Evolutionary conservation across 805 yeast genomes (phyloP).

Genomic region (Blastobotrys peoriensis): DNA sequence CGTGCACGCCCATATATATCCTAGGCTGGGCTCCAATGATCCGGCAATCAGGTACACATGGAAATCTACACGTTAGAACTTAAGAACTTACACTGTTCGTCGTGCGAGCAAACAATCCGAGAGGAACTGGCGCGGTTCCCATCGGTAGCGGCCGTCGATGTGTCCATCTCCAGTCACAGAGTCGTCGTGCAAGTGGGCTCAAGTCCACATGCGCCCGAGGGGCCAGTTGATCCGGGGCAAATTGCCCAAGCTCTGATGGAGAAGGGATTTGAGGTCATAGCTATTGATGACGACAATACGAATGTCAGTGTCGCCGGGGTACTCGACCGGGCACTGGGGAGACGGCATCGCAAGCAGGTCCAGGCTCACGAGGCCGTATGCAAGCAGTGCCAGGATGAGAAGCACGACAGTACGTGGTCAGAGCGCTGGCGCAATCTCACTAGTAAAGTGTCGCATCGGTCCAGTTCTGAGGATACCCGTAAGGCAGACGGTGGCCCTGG

Average conservation of each 20-base stretch:
- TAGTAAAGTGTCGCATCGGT: neutral
- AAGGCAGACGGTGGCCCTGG: neutral
- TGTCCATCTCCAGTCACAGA: constrained; percentile 24
- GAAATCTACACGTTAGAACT: constrained; percentile 23
- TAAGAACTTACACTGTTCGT: constrained; percentile 50
- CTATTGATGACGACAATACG: constrained; percentile 11
- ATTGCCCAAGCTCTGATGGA: constrained; percentile 14
- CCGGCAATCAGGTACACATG: no score
- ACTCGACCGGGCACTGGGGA: constrained; percentile 1
- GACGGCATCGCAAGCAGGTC: constrained; percentile 4
- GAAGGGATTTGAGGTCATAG: constrained; percentile 23
- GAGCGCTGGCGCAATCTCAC: no score
- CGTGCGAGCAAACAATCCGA: constrained; percentile 41
- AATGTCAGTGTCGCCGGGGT: constrained; percentile 1
- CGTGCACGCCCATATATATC: no score
- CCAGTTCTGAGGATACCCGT: neutral
- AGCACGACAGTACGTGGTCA: neutral
- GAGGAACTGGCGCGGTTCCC: constrained; percentile 18
- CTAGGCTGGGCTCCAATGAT: no score
- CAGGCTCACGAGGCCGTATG: constrained; percentile 14
- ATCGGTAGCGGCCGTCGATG: constrained; percentile 23
- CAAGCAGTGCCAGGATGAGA: constrained; percentile 17
- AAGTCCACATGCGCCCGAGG: no score
- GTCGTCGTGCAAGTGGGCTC: neutral
- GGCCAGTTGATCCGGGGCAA: constrained; percentile 9